A percentile compares a stretch with the other conserved stretches of the same genome.
These are phyloP conservation scores for Paramarasmius palmivorus DNA, from an alignment of 1,284 basidiomycete genomes.

Conservation along the genomic window DNA sequence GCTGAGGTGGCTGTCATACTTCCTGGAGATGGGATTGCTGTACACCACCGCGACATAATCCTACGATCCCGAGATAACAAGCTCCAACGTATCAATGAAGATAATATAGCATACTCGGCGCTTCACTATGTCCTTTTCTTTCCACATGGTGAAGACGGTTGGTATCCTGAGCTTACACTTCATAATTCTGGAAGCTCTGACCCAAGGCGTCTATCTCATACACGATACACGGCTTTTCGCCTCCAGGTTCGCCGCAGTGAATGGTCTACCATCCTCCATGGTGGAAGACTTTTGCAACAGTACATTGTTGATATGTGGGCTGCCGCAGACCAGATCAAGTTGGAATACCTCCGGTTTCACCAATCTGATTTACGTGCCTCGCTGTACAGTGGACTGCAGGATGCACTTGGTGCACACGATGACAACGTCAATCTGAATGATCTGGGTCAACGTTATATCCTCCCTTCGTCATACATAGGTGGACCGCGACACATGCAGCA, in stretches of 20 bases:
- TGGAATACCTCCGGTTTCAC: constrained; percentile 30
- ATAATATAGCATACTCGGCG: constrained; percentile 36
- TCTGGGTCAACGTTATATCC: constrained; percentile 34
- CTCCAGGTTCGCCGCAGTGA: constrained; percentile 27
- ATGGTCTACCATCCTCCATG: constrained; percentile 33
- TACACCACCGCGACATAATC: constrained; percentile 31
- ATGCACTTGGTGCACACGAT: too few relatives aligned
- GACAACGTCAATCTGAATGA: constrained; percentile 24
- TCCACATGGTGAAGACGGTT: constrained; percentile 36
- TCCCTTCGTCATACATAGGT: constrained; percentile 41
- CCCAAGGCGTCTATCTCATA: constrained; percentile 25
- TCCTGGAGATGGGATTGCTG: constrained; percentile 22
- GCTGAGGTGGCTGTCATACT: constrained; percentile 40
- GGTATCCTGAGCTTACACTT: too few relatives aligned
- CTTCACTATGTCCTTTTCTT: constrained; percentile 38
- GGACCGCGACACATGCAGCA: constrained; percentile 42
- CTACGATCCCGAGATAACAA: constrained; percentile 17
- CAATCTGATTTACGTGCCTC: constrained; percentile 38
- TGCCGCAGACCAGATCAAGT: constrained; percentile 31
- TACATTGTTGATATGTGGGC: too few relatives aligned
- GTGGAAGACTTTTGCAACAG: constrained; percentile 40
- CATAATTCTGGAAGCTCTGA: too few relatives aligned
- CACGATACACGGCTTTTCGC: constrained; percentile 30
- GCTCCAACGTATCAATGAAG: constrained; percentile 29
- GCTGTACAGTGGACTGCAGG: constrained; percentile 33